Conservation (phyloP, 805 yeast species). For the Metschnikowia continentalis region DNA sequence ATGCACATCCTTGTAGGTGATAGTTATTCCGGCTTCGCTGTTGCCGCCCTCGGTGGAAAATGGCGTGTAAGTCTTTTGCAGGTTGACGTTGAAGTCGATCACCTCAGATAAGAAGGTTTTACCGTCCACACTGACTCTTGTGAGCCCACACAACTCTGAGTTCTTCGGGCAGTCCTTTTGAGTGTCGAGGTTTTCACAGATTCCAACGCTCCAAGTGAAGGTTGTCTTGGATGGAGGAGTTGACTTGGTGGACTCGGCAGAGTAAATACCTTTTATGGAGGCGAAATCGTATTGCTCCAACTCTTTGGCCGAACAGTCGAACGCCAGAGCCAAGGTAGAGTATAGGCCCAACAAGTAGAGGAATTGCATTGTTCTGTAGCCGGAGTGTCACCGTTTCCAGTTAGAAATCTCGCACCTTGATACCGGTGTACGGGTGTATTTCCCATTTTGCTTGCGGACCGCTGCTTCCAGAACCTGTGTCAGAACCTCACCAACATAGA, state of each 20-base stretch:
- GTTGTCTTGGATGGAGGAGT: constrained; percentile 80
- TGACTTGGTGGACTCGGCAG: constrained; percentile 34
- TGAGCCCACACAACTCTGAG: constrained; percentile 76
- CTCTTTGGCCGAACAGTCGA: constrained; percentile 35
- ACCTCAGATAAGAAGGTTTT: constrained; percentile 54
- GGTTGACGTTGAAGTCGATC: constrained; percentile 49
- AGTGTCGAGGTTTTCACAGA: constrained; percentile 48
- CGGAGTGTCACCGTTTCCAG: constrained; percentile 14
- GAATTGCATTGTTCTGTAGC: constrained; percentile 31
- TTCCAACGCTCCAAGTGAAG: constrained; percentile 64
- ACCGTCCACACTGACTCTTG: constrained; percentile 48
- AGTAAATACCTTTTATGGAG: constrained; percentile 47
- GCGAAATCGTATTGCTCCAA: constrained; percentile 41
- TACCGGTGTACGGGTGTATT: constrained; percentile 25
- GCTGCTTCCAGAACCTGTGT: too few relatives aligned
- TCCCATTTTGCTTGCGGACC: not conserved
- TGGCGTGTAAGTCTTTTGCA: constrained; percentile 27
- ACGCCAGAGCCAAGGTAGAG: constrained; percentile 15
- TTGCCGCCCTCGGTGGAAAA: constrained; percentile 27
- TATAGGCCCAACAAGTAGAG: constrained; percentile 22
- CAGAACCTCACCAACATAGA: too few relatives aligned
- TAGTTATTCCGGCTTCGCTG: constrained; percentile 27
- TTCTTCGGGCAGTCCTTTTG: constrained; percentile 59
- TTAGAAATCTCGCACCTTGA: constrained; percentile 2
- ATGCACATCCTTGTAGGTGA: constrained; percentile 46